Conservation (phyloP, 2,329 filamentous ascomycete species). For the Cytospora chrysosperma region DNA sequence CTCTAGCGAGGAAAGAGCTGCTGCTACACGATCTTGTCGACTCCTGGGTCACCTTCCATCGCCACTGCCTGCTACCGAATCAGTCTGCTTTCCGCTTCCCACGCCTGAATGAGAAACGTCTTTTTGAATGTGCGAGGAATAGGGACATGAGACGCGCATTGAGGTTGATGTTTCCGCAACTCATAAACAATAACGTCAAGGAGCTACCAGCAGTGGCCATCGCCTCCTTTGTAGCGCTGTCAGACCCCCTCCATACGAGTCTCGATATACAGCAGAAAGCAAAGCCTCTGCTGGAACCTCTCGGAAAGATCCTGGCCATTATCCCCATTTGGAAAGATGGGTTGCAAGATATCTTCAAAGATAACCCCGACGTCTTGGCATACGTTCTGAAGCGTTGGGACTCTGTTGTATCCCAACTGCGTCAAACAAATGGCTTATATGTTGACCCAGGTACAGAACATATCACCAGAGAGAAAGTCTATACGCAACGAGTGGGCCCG, state of each 20-base stretch:
- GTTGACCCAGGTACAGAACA: not conserved
- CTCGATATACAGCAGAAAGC: constrained; percentile 26
- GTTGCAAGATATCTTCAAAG: constrained; percentile 27
- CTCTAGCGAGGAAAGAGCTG: constrained; percentile 32
- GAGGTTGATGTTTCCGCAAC: constrained; percentile 36
- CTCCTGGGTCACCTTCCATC: constrained; percentile 41
- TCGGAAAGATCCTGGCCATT: constrained; percentile 26
- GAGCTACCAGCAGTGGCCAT: constrained; percentile 37
- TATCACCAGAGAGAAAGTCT: not conserved
- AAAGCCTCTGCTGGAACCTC: constrained; percentile 29
- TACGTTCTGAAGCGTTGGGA: constrained; percentile 27
- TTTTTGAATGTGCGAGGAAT: constrained; percentile 25
- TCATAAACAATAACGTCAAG: constrained; percentile 29
- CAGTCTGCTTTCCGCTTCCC: constrained; percentile 30
- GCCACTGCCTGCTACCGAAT: constrained; percentile 25
- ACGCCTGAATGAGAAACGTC: not conserved
- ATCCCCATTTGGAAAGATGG: constrained; percentile 16
- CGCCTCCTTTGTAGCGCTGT: constrained; percentile 39
- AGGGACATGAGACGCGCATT: constrained; percentile 34
- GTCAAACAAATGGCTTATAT: not conserved
- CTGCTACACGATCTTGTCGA: constrained; percentile 41
- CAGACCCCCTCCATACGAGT: constrained; percentile 32
- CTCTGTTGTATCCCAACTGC: constrained; percentile 18
- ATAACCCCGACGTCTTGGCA: constrained; percentile 25
- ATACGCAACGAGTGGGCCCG: not conserved